Evolutionary conservation across 768 basidiomycete species (phyloP).

Genomic region (Xerocomus spinulosus): DNA sequence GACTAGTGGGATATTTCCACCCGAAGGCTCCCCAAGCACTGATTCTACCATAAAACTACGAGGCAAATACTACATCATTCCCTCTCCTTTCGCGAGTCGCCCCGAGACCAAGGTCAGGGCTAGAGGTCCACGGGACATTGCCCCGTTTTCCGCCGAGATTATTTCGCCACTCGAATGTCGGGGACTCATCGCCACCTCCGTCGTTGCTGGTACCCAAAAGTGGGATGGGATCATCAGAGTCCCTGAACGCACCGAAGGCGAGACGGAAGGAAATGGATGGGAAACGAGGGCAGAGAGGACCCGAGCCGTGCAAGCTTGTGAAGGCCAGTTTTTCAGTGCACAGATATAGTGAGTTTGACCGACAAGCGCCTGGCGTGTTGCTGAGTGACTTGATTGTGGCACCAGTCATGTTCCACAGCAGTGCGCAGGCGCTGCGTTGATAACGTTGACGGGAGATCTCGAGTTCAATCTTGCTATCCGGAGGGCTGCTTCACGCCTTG

Average conservation of each 20-base stretch:
- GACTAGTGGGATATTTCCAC: slow-evolving; percentile 9
- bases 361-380: neutral
- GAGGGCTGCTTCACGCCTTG: slow-evolving; percentile 39
- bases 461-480: slow-evolving; percentile 43
- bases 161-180: slow-evolving; percentile 39
- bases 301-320: slow-evolving; percentile 16
- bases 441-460: slow-evolving; percentile 53
- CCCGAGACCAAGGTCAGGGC: slow-evolving; percentile 7
- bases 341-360: slow-evolving; percentile 27
- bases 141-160: slow-evolving; percentile 36
- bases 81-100: slow-evolving; percentile 14
- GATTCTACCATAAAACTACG: slow-evolving; percentile 15
- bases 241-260: slow-evolving; percentile 31
- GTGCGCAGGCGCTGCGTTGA: slow-evolving; percentile 45
- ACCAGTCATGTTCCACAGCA: slow-evolving; percentile 19
- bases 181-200: slow-evolving; percentile 42
- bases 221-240: slow-evolving; percentile 54
- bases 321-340: slow-evolving; percentile 39
- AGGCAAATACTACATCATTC: slow-evolving; percentile 10
- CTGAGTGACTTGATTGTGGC: neutral
- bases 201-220: slow-evolving; percentile 28
- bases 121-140: slow-evolving; percentile 3
- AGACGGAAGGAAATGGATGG: slow-evolving; percentile 21
- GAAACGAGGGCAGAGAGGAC: slow-evolving; percentile 24
- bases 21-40: slow-evolving; percentile 10